Conservation (phyloP, 73 alveolate genomes). For the Uronychia binucleata region DNA sequence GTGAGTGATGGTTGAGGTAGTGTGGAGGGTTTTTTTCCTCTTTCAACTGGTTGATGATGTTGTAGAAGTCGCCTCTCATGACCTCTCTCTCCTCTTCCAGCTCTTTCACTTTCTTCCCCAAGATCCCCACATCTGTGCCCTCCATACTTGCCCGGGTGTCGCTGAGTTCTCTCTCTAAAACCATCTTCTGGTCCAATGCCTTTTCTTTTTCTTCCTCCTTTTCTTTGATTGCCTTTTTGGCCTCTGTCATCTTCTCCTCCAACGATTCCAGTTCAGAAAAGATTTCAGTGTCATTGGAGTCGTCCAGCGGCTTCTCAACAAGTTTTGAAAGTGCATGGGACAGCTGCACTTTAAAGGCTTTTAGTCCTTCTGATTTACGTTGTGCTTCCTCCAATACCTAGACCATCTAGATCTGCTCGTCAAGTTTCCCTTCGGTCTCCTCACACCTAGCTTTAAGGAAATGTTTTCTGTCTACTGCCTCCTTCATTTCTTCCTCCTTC, state of each 20-base stretch:
- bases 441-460: not conserved
- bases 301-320: not conserved
- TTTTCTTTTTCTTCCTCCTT: not conserved
- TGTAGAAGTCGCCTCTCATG: not conserved
- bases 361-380: not conserved
- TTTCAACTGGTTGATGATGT: not conserved
- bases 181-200: not conserved
- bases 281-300: not conserved
- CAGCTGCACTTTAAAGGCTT: not conserved
- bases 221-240: not conserved
- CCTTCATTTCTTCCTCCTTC: not conserved
- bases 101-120: constrained; percentile 5
- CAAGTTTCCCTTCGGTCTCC: not conserved
- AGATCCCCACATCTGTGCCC: not conserved
- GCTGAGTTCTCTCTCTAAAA: not conserved
- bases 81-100: constrained; percentile 9
- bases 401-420: not conserved
- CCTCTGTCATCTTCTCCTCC: not conserved
- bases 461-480: not conserved
- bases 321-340: not conserved
- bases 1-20: no score
- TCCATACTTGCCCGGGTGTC: not conserved
- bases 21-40: constrained; percentile 1
- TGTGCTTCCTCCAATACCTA: not conserved
- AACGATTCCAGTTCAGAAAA: not conserved